A percentile compares a stretch with the other conserved stretches of the same genome.
These are phyloP conservation scores for Ustilago xerochloae DNA, from an alignment of 1,284 basidiomycete species.

Conservation along the genomic window DNA sequence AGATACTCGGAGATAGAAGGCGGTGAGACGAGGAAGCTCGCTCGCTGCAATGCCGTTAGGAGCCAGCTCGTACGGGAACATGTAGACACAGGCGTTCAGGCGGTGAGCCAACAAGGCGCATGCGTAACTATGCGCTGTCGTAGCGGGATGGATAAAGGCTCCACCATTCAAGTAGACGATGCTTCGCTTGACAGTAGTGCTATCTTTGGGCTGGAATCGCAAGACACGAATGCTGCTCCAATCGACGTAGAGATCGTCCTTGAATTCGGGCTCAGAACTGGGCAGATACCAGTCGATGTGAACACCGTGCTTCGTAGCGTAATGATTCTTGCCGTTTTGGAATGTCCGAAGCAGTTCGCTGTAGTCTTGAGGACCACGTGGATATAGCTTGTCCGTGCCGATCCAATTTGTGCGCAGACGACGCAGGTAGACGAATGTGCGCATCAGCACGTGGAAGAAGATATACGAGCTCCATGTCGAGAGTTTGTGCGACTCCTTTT, in stretches of 20 bases:
- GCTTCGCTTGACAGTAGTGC: background rate
- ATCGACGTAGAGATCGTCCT: background rate
- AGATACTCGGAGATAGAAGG: background rate
- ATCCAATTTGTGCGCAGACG: background rate
- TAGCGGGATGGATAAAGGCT: background rate
- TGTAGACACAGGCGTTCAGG: conserved; percentile 2
- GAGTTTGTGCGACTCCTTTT: conserved; percentile 1
- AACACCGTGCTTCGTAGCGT: conserved; percentile 1
- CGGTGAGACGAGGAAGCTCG: conserved; percentile 1
- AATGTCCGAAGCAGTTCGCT: background rate
- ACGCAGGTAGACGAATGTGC: background rate
- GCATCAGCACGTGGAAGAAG: conserved; percentile 2
- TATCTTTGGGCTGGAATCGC: conserved; percentile 2
- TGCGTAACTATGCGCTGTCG: conserved; percentile 2
- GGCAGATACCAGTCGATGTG: conserved; percentile 3
- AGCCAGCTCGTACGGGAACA: conserved; percentile 6
- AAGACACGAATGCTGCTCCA: conserved; percentile 4
- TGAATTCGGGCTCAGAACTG: background rate
- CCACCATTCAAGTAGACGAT: conserved; percentile 7
- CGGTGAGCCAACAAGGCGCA: conserved; percentile 6
- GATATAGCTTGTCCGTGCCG: background rate
- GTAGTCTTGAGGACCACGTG: conserved; percentile 1
- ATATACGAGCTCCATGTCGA: background rate
- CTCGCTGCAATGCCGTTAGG: background rate
- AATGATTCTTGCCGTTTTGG: conserved; percentile 3